Evolutionary conservation across 2,329 filamentous ascomycete genomes (phyloP), one percentile per base, ranked within the genome.

Genomic region (Colletotrichum neosansevieriae): DNA sequence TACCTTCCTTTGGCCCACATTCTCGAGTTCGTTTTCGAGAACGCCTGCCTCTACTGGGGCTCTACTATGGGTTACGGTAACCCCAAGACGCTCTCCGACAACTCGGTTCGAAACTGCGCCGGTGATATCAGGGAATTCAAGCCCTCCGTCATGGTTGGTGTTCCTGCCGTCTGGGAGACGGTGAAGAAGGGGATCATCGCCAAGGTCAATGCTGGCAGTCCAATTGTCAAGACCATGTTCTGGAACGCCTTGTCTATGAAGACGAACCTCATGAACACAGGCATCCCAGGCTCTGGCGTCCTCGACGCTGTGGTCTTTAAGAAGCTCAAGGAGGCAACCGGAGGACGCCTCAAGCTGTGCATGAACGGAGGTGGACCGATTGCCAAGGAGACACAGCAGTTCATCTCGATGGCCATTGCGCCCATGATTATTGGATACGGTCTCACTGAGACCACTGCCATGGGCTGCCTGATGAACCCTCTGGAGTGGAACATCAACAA

Each of bases 341-440:
- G 94, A 77, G 94, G 94, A 58, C 87, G 88, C 68, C 83, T 97
- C 71, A 91, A 93, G 74, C 88, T 97, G 58, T 92, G 91, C 81
- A 86, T 97, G 88, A 96, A 94, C 77, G 94, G 94, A 68, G 94
- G 93, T 77, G 94, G 94, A 1, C 93, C 94, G 5, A 87, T 97
- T 50, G 88, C 93, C 34, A 93, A 92, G 80, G 93, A 97, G 56
- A 97, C 94, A 0, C 92, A 94, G 77, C 88, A 88, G 65, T 97
- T 97, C 85, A 90, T 97, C 76, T 97, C 93, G 49, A 90, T 96
- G 86, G 91, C 92, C 58, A 93, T 97, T 74, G 92, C 92, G 58
- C 93, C 94, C 49, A 95, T 97, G 93, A 93, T 97, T 72, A 91
- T 89, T 73, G 94, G 94, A 13, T 97, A 97, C 76, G 94, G 94